Percentiles rank a stretch among this genome's conserved stretches.
These are phyloP conservation scores for Colletotrichum sp. DNA, from an alignment of 2,329 filamentous ascomycete species.

Conservation along the genomic window DNA sequence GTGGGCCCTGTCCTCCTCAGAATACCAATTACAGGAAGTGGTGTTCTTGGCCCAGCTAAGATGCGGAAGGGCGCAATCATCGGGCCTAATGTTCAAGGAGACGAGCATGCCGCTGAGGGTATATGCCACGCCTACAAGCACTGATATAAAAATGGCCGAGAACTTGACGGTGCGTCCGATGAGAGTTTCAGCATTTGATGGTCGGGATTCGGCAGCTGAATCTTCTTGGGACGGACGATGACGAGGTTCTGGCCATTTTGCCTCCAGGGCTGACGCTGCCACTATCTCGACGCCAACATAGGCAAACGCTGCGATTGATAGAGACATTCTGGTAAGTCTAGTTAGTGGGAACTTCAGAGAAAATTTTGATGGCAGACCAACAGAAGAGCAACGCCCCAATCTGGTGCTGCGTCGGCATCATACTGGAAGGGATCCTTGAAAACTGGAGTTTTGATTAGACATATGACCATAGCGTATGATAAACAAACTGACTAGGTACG, in stretches of 20 bases:
- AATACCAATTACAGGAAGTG: not conserved
- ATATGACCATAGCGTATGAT: not conserved
- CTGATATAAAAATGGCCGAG: slow-evolving; percentile 28
- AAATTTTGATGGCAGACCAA: slow-evolving; percentile 6
- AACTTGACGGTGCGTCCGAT: slow-evolving; percentile 29
- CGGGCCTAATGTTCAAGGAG: slow-evolving; percentile 27
- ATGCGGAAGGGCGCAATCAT: slow-evolving; percentile 27
- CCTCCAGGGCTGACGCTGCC: slow-evolving; percentile 35
- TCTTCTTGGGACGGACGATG: not conserved
- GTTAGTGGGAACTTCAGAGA: not conserved
- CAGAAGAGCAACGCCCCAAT: slow-evolving; percentile 29
- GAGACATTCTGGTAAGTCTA: slow-evolving; percentile 25
- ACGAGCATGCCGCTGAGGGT: slow-evolving; percentile 28
- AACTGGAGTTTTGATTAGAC: not conserved
- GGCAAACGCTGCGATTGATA: slow-evolving; percentile 35
- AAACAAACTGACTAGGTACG: not conserved
- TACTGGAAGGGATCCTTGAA: not conserved
- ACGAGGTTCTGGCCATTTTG: slow-evolving; percentile 25
- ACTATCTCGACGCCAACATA: slow-evolving; percentile 38
- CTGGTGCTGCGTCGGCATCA: slow-evolving; percentile 24
- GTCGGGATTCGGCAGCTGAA: not conserved
- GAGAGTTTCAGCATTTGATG: slow-evolving; percentile 11
- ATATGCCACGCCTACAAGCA: slow-evolving; percentile 30
- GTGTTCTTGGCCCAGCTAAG: slow-evolving; percentile 25
- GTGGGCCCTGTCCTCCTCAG: not conserved